These are phyloP conservation scores for Pisolithus sp. DNA, from an alignment of 768 basidiomycete species.

Conservation along the genomic window DNA sequence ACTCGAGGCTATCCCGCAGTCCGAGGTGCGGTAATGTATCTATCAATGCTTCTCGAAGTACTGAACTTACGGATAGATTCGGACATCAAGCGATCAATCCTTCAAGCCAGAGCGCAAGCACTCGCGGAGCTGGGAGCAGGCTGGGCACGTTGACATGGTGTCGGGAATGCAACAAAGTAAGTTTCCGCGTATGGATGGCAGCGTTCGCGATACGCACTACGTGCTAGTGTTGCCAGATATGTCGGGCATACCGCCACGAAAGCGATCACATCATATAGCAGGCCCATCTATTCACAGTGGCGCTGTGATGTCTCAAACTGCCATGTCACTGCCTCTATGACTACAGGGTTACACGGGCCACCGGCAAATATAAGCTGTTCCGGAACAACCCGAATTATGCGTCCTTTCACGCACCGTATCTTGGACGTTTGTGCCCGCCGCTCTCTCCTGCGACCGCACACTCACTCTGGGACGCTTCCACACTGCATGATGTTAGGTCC, in stretches of 20 bases:
- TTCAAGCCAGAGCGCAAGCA: constrained; percentile 48
- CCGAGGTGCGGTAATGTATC: constrained; percentile 23
- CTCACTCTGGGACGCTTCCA: constrained; percentile 9
- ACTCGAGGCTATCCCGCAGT: constrained; percentile 27
- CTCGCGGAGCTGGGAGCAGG: constrained; percentile 57
- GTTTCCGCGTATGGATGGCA: constrained; percentile 9
- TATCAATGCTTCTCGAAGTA: constrained; percentile 10
- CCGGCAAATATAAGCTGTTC: constrained; percentile 10
- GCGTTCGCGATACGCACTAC: constrained; percentile 6
- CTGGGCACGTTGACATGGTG: constrained; percentile 28
- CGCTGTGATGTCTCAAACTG: constrained; percentile 45
- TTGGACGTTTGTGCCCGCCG: constrained; percentile 4
- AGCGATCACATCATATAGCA: constrained; percentile 63
- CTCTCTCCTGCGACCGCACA: neutral
- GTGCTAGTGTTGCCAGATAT: constrained; percentile 39
- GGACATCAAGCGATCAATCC: constrained; percentile 32
- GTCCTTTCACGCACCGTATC: neutral
- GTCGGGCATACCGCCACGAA: constrained; percentile 47
- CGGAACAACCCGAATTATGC: neutral
- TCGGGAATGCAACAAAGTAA: constrained; percentile 13
- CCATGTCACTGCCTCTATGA: constrained; percentile 51
- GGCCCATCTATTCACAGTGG: constrained; percentile 44
- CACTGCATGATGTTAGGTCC: neutral
- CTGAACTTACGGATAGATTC: constrained; percentile 30
- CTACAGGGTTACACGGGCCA: constrained; percentile 14